A percentile compares a stretch with the other conserved stretches of the same genome.
Evolutionary conservation across 257 asterid genomes (phyloP).

Genomic region (Linaria vulgaris): DNA sequence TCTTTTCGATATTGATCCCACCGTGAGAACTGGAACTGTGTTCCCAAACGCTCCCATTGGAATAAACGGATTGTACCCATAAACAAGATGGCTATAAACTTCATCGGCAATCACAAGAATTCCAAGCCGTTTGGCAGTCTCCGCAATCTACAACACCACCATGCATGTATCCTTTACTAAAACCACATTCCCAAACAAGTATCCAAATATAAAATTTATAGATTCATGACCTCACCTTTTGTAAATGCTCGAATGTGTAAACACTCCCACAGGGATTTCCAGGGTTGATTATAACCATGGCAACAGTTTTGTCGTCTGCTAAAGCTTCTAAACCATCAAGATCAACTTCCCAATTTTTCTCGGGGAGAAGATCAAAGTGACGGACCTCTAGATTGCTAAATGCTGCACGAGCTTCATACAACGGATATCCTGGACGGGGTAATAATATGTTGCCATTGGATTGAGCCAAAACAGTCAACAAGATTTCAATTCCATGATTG

Average conservation of each 20-base stretch:
- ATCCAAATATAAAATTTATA: too few species aligned
- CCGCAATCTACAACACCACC: conserved; percentile 52
- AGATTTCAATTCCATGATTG: conserved; percentile 61
- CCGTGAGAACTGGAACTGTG: conserved; percentile 47
- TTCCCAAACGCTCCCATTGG: conserved; percentile 59
- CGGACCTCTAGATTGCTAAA: conserved; percentile 57
- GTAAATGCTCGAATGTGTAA: conserved; percentile 49
- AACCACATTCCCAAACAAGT: not conserved
- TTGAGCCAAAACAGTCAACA: conserved; percentile 51
- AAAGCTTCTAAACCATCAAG: conserved; percentile 50
- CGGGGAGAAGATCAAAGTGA: conserved; percentile 59
- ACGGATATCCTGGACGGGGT: conserved; percentile 68
- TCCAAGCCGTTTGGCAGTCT: conserved; percentile 56
- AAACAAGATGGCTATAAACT: conserved; percentile 60
- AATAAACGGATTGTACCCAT: conserved; percentile 44
- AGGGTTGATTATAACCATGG: conserved; percentile 66
- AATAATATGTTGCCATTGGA: conserved; percentile 66
- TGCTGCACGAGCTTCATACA: conserved; percentile 57
- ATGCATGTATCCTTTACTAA: not conserved
- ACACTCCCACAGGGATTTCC: conserved; percentile 84
- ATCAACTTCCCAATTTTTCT: conserved; percentile 69
- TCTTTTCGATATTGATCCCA: conserved; percentile 69
- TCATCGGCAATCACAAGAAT: conserved; percentile 65
- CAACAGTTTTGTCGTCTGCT: conserved; percentile 69
- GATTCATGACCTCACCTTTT: conserved; percentile 49